These are phyloP conservation scores for Acacia melanoxylon DNA, from an alignment of 306 rosid genomes.

Conservation along the genomic window DNA sequence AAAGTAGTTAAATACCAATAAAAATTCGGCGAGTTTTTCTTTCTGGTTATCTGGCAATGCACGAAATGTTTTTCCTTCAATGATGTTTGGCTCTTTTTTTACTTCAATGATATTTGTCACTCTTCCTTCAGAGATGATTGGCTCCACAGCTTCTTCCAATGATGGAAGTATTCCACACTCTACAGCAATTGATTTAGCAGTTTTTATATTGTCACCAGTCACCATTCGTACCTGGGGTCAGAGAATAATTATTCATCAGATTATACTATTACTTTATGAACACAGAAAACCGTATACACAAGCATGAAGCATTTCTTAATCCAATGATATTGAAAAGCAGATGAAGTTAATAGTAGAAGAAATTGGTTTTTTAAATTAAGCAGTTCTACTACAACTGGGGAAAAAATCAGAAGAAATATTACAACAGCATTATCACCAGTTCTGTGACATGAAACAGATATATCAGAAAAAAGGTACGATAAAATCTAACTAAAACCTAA, in stretches of 20 bases:
- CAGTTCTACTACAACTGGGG: neutral
- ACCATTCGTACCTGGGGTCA: constrained; percentile 83
- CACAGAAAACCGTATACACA: neutral
- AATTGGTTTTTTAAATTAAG: neutral
- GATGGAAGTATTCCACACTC: constrained; percentile 89
- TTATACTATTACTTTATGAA: neutral
- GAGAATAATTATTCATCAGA: neutral
- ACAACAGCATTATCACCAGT: neutral
- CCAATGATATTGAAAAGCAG: neutral
- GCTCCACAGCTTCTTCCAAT: constrained; percentile 60
- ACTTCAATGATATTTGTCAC: constrained; percentile 67
- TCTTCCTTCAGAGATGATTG: constrained; percentile 80
- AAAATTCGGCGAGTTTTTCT: constrained; percentile 60
- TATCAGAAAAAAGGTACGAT: neutral
- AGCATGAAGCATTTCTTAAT: neutral
- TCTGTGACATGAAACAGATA: neutral
- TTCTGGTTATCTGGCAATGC: constrained; percentile 56
- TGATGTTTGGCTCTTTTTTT: constrained; percentile 67
- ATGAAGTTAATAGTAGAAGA: neutral
- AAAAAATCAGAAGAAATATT: neutral
- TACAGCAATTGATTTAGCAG: constrained; percentile 91
- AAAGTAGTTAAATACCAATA: constrained; percentile 52
- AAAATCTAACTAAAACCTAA: neutral
- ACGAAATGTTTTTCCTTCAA: constrained; percentile 87
- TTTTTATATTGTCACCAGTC: constrained; percentile 92